Evolutionary conservation across 345 rosid genomes (phyloP).

Genomic region (Eucalyptus fibrosa): DNA sequence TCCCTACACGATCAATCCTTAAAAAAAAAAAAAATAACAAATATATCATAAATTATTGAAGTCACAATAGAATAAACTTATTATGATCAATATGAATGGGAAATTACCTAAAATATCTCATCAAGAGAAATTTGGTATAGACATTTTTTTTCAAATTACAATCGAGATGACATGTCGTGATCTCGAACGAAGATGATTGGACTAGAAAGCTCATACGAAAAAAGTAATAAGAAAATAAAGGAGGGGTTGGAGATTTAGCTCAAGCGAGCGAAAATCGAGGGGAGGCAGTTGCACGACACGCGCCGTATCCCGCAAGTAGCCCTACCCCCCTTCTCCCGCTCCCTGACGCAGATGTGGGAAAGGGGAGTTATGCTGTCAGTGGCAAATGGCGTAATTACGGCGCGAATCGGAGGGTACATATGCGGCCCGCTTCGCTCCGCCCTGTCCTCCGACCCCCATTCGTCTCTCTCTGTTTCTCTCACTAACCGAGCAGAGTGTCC

Average conservation of each 20-base stretch:
- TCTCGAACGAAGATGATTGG: not conserved
- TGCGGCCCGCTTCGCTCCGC: not conserved
- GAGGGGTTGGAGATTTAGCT: not conserved
- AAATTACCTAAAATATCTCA: not conserved
- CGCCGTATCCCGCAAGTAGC: not conserved
- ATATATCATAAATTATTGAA: not conserved
- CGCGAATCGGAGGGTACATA: not conserved
- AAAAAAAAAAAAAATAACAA: not conserved
- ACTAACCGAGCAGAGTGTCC: not conserved
- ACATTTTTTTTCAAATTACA: not conserved
- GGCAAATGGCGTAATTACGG: not conserved
- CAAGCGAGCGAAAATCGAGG: not conserved
- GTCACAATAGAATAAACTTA: not conserved
- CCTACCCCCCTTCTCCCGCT: not conserved
- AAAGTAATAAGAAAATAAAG: not conserved
- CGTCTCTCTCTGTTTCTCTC: not conserved
- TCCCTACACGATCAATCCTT: fast-evolving
- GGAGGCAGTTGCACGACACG: not conserved
- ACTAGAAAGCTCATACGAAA: not conserved
- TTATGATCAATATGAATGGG: fast-evolving
- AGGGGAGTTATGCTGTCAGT: not conserved
- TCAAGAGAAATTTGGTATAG: not conserved
- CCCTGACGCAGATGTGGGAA: not conserved
- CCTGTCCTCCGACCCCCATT: not conserved
- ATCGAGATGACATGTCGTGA: not conserved